Percentiles rank a stretch among this genome's conserved stretches.
Conservation (phyloP, 768 basidiomycete genomes). For the Xanthoconium stramineum region DNA sequence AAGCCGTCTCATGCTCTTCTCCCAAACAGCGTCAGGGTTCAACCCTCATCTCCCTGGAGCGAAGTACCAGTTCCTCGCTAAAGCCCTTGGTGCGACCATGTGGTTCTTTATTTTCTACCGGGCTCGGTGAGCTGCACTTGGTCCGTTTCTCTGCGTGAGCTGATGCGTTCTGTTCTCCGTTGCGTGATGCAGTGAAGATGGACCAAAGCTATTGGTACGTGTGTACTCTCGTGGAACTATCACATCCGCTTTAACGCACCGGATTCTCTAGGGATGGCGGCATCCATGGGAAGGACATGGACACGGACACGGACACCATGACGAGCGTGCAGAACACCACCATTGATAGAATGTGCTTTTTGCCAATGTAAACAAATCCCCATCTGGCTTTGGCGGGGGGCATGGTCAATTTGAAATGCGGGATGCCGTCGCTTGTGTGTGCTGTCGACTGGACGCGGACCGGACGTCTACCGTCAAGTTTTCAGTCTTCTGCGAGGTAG, state of each 20-base stretch:
- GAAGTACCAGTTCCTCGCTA: slow-evolving; percentile 74
- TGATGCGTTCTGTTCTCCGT: not conserved
- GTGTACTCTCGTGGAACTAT: not conserved
- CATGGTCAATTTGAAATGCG: not conserved
- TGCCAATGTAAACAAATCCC: slow-evolving; percentile 11
- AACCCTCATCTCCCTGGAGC: slow-evolving; percentile 83
- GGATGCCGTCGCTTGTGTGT: not conserved
- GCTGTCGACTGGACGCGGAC: not conserved
- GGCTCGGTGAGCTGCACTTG: slow-evolving; percentile 62
- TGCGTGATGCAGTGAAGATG: slow-evolving; percentile 57
- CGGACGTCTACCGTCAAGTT: too few relatives aligned
- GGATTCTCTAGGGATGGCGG: slow-evolving; percentile 44
- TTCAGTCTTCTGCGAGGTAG: too few relatives aligned
- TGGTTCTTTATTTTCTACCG: slow-evolving; percentile 99
- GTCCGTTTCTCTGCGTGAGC: not conserved
- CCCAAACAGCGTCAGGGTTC: slow-evolving; percentile 64
- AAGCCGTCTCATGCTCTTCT: not conserved
- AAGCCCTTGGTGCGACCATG: slow-evolving; percentile 88
- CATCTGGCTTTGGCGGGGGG: not conserved
- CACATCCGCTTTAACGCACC: not conserved
- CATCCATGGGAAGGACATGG: slow-evolving; percentile 69
- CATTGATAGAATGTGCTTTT: slow-evolving; percentile 33
- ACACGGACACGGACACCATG: slow-evolving; percentile 44
- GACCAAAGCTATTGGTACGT: slow-evolving; percentile 64
- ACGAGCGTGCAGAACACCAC: slow-evolving; percentile 38